Evolutionary conservation across 768 basidiomycete genomes (phyloP).

Genomic region (Baorangia bicolor): DNA sequence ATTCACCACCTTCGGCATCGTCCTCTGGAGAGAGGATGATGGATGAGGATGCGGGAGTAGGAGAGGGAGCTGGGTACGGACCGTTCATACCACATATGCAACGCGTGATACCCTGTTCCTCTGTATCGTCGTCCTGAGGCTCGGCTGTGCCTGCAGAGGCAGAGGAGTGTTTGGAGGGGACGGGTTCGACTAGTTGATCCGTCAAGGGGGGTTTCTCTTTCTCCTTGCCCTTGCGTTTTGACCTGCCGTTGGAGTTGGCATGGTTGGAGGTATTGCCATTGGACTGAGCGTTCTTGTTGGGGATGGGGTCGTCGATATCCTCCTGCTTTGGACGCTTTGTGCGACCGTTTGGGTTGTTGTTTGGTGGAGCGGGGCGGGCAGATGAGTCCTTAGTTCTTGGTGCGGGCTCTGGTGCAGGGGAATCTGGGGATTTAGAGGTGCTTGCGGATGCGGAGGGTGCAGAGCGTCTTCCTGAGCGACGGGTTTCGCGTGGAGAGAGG

Average conservation of each 20-base stretch:
- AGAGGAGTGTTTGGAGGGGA: conserved; percentile 30
- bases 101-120: conserved; percentile 63
- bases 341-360: conserved; percentile 39
- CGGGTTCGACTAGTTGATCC: conserved; percentile 31
- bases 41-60: conserved; percentile 23
- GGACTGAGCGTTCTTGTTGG: conserved; percentile 43
- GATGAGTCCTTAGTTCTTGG: conserved; percentile 44
- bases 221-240: conserved; percentile 66
- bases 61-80: conserved; percentile 37
- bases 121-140: conserved; percentile 46
- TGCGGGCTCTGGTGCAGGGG: conserved; percentile 49
- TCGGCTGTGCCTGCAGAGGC: conserved; percentile 35
- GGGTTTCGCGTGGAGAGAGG: conserved; percentile 71
- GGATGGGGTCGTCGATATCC: conserved; percentile 60
- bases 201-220: conserved; percentile 50
- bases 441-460: conserved; percentile 64
- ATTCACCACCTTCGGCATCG: conserved; percentile 82
- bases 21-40: conserved; percentile 49
- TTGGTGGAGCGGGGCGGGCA: conserved; percentile 38
- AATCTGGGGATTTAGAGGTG: conserved; percentile 74
- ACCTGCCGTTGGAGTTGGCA: conserved; percentile 37
- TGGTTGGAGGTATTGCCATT: conserved; percentile 34
- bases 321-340: conserved; percentile 73
- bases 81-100: conserved; percentile 85
- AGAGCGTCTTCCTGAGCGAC: conserved; percentile 75